phyloP scores from a whole-genome alignment of 2,329 filamentous ascomycete genomes.

The Passalora sequoiae region DNA sequence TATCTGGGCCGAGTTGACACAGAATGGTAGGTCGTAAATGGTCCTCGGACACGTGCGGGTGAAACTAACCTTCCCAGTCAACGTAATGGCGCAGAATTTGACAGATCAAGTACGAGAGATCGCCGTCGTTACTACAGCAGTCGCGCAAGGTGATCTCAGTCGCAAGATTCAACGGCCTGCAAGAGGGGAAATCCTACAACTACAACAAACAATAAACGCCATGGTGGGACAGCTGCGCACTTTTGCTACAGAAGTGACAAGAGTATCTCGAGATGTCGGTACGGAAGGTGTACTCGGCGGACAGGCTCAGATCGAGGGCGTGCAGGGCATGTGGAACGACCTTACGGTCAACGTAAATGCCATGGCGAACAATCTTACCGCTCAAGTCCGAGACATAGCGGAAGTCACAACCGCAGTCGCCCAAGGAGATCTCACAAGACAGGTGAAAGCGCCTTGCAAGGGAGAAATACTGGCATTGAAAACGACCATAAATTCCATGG shows the following conservation, averaged over 20 bases:
- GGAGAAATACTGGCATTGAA: conserved; percentile 50
- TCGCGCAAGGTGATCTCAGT: conserved; percentile 87
- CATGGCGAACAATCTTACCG: conserved; percentile 51
- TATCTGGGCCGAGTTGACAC: conserved; percentile 93
- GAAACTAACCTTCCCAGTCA: conserved; percentile 54
- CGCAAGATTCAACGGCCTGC: conserved; percentile 95
- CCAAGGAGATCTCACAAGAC: conserved; percentile 48
- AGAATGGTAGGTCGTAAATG: conserved; percentile 41
- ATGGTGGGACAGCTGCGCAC: conserved; percentile 64
- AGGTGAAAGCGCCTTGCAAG: conserved; percentile 50
- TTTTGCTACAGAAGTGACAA: conserved; percentile 60
- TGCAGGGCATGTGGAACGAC: conserved; percentile 63
- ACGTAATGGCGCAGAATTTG: conserved; percentile 97
- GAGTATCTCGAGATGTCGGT: conserved; percentile 60
- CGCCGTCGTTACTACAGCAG: conserved; percentile 90
- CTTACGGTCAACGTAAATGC: conserved; percentile 54
- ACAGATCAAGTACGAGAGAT: conserved; percentile 98
- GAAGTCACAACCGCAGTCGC: conserved; percentile 51
- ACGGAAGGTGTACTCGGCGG: conserved; percentile 60
- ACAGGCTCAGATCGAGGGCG: conserved; percentile 60
- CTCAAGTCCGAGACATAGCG: conserved; percentile 51
- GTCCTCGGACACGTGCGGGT: too few species aligned
- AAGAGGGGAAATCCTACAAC: conserved; percentile 85
- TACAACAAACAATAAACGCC: conserved; percentile 80
- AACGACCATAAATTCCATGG: conserved; percentile 51